phyloP scores from a whole-genome alignment of 2,329 filamentous ascomycete genomes.

The Colletotrichum sp. region DNA sequence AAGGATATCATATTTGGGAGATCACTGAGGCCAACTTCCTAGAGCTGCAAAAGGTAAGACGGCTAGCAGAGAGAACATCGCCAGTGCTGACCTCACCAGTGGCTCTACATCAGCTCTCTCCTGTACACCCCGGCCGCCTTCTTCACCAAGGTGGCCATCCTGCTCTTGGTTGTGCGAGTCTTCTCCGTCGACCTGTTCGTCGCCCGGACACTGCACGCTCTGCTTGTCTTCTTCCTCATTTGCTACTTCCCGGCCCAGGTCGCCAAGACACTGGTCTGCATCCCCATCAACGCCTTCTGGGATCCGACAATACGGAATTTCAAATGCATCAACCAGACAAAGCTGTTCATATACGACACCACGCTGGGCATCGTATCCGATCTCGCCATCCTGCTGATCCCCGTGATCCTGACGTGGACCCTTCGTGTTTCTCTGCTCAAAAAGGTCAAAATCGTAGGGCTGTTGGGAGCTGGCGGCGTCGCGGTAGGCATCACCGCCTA shows the following conservation, averaged over 20 bases:
- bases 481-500: slow-evolving; percentile 32
- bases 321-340: slow-evolving; percentile 34
- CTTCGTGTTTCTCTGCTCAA: slow-evolving; percentile 29
- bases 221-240: slow-evolving; percentile 28
- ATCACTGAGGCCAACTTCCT: background rate
- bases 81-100: slow-evolving; percentile 15
- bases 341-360: slow-evolving; percentile 37
- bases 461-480: slow-evolving; percentile 34
- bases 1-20: slow-evolving; percentile 11
- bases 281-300: slow-evolving; percentile 29
- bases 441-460: slow-evolving; percentile 35
- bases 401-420: slow-evolving; percentile 33
- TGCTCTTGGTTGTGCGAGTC: slow-evolving; percentile 34
- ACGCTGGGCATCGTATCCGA: slow-evolving; percentile 36
- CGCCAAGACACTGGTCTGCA: slow-evolving; percentile 29
- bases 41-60: background rate
- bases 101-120: slow-evolving; percentile 30
- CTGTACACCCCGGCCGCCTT: slow-evolving; percentile 33
- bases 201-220: slow-evolving; percentile 28
- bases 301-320: slow-evolving; percentile 7
- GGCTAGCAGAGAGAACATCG: background rate
- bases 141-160: slow-evolving; percentile 33
- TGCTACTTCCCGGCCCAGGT: slow-evolving; percentile 31
- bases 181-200: slow-evolving; percentile 31
- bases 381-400: slow-evolving; percentile 36